A percentile compares a stretch with the other conserved stretches of the same genome.
Evolutionary conservation across 139 green algal genomes (phyloP).

Genomic region (Edaphochlamys debaryana): DNA sequence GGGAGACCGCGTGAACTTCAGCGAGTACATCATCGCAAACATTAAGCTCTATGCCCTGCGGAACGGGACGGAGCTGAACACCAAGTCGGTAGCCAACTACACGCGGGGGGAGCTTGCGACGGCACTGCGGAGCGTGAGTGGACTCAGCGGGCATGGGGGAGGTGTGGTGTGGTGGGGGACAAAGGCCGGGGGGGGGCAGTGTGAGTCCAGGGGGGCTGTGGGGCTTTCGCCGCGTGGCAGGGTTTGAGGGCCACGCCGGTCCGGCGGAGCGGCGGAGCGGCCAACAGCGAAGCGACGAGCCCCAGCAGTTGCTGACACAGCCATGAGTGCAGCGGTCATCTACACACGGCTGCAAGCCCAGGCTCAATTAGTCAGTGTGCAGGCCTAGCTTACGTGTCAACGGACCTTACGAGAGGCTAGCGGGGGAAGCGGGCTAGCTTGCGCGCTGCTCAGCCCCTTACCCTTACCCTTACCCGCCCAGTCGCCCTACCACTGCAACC

Average conservation of each 20-base stretch:
- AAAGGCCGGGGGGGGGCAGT: not conserved
- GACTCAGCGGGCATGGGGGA: not conserved
- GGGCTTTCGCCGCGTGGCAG: too few relatives aligned
- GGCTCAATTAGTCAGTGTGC: too few relatives aligned
- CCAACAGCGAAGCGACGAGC: too few relatives aligned
- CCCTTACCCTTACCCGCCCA: slow-evolving; percentile 57
- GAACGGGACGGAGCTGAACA: slow-evolving; percentile 86
- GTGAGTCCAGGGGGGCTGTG: not conserved
- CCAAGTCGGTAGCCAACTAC: slow-evolving; percentile 92
- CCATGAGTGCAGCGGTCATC: too few relatives aligned
- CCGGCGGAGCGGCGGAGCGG: too few relatives aligned
- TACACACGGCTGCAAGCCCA: too few relatives aligned
- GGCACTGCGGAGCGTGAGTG: slow-evolving; percentile 84
- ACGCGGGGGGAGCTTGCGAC: slow-evolving; percentile 93
- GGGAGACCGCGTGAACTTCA: slow-evolving; percentile 92
- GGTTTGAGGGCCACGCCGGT: too few relatives aligned
- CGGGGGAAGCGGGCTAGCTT: too few relatives aligned
- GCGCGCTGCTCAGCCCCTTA: too few relatives aligned
- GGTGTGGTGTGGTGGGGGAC: not conserved
- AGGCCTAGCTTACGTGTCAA: too few relatives aligned
- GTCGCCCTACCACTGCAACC: slow-evolving; percentile 94
- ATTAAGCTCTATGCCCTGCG: slow-evolving; percentile 91
- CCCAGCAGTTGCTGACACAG: too few relatives aligned
- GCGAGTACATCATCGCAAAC: slow-evolving; percentile 92
- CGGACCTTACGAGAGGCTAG: too few relatives aligned